phyloP scores from a whole-genome alignment of 345 rosid species.

The Brassica cretica region DNA sequence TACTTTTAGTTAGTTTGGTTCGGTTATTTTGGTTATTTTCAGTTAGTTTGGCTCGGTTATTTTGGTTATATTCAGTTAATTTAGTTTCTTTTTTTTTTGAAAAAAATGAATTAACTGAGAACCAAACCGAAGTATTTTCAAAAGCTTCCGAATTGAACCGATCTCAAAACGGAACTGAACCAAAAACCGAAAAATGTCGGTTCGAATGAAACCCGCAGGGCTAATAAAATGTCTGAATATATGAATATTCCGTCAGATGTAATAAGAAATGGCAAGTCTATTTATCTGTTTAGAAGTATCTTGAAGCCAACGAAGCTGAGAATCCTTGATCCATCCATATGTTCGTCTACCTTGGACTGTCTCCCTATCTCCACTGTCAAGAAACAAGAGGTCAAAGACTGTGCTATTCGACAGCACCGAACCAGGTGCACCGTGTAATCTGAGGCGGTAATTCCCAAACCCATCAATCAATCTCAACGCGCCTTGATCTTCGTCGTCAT shows the following conservation, averaged over 20 bases:
- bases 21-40: too few relatives aligned
- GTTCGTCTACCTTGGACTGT: constrained; percentile 61
- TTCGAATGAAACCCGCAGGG: too few relatives aligned
- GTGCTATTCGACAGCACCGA: constrained; percentile 70
- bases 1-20: too few relatives aligned
- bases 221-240: background rate
- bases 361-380: constrained; percentile 85
- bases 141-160: too few relatives aligned
- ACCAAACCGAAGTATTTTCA: too few relatives aligned
- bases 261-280: background rate
- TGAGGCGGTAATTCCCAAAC: constrained; percentile 68
- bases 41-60: too few relatives aligned
- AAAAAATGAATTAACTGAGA: too few relatives aligned
- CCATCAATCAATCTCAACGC: constrained; percentile 54
- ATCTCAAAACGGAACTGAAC: too few relatives aligned
- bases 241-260: background rate
- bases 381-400: constrained; percentile 74
- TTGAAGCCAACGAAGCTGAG: constrained; percentile 80
- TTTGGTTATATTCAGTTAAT: too few relatives aligned
- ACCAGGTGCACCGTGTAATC: constrained; percentile 74
- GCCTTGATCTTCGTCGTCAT: constrained; percentile 22
- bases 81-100: too few relatives aligned
- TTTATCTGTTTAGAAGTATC: constrained; percentile 43
- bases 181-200: too few relatives aligned
- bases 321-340: constrained; percentile 86